Evolutionary conservation across 2,329 filamentous ascomycete genomes (phyloP), one percentile per base, ranked within the genome.

Genomic region (Fusarium subglutinans): DNA sequence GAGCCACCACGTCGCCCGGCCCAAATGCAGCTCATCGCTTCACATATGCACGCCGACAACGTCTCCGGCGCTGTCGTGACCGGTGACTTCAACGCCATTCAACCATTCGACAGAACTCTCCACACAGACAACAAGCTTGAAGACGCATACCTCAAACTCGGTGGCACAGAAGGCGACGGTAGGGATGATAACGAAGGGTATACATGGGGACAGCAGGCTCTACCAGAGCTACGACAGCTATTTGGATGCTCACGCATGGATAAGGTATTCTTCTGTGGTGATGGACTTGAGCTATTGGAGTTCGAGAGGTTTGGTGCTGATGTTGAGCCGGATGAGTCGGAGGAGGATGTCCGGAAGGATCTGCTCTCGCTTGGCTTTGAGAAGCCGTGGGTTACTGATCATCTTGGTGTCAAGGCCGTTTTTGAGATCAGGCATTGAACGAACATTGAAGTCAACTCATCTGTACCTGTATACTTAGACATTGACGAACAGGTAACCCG

Each of bases 41-140:
- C 76, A 51, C 83, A 85, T 65, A 82, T 90, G 76, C 83, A 83
- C 6, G 77, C 80, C 6, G 43, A 79, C 0, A 69, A 78, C 6
- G 78, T 86, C 2, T 66, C 83, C 12, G 85, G 82, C 4, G 84
- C 83, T 2, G 63, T 90, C 2, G 74, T 87, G 6, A 87, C 86
- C 0, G 89, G 89, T 2, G 88, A 90, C 75, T 83, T 90, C 48
- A 91, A 91, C 69, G 88, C 89, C 28, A 89, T 90, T 38, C 83
- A 90, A 69, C 83, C 83, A 1, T 89, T 88, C 61, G 89, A 90
- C 75, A 76, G 78, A 14, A 83, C 81, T 2, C 77, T 89, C 14
- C 87, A 87, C 60, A 73, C 75, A 1, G 84, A 88, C 1, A 87
- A 88, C 62, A 72, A 77, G 0, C 83, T 90, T 5, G 81, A 83